A percentile compares a stretch with the other conserved stretches of the same genome.
These are phyloP conservation scores for Amylostereum areolatum DNA, from an alignment of 1,284 basidiomycete species.

Conservation along the genomic window DNA sequence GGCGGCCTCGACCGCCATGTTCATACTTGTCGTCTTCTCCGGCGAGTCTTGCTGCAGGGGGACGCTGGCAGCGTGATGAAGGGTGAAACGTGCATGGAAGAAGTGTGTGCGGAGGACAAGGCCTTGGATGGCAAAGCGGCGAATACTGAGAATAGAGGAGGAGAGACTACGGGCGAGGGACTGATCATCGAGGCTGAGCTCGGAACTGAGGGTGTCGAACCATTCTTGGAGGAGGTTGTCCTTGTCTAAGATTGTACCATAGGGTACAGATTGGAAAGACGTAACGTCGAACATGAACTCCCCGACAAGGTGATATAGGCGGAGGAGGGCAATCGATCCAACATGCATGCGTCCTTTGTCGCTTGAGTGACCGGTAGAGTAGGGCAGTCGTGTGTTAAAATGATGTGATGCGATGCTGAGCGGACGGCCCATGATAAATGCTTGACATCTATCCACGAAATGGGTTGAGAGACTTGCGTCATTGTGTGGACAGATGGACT, in stretches of 20 bases:
- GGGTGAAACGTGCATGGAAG: conserved; percentile 75
- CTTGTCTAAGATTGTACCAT: conserved; percentile 62
- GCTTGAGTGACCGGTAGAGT: conserved; percentile 50
- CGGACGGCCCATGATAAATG: conserved; percentile 77
- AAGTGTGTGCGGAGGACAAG: conserved; percentile 70
- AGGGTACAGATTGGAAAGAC: conserved; percentile 66
- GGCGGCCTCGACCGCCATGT: conserved; percentile 9
- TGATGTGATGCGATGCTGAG: conserved; percentile 69
- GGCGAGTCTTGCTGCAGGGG: conserved; percentile 8
- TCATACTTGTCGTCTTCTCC: conserved; percentile 12
- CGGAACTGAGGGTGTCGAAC: conserved; percentile 65
- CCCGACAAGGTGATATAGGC: conserved; percentile 66
- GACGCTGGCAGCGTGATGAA: conserved; percentile 35
- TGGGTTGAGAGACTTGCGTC: not conserved
- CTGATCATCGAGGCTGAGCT: conserved; percentile 71
- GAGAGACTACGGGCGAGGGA: conserved; percentile 64
- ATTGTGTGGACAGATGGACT: conserved; percentile 12
- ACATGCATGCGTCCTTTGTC: conserved; percentile 62
- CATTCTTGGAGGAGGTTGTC: conserved; percentile 64
- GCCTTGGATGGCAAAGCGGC: conserved; percentile 69
- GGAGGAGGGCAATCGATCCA: conserved; percentile 71
- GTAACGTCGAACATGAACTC: conserved; percentile 79
- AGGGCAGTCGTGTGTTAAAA: conserved; percentile 71
- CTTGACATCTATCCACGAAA: conserved; percentile 58
- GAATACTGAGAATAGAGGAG: conserved; percentile 45